These are phyloP conservation scores for Pneumocystis wakefieldiae DNA, from an alignment of 1,139 yeast species.

Conservation along the genomic window DNA sequence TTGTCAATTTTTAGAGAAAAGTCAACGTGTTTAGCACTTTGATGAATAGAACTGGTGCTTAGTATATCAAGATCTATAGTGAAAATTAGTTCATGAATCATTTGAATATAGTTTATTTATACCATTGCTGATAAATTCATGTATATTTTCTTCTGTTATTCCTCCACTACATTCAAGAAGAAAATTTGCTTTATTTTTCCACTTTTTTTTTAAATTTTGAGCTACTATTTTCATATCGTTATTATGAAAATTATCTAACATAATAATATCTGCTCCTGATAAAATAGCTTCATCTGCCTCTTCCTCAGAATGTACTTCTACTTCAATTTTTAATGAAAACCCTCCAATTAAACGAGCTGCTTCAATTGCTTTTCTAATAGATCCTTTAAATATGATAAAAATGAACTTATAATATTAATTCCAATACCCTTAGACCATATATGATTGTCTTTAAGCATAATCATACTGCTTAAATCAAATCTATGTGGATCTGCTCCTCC, in stretches of 20 bases:
- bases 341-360: slow-evolving; percentile 74
- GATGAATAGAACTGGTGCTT: slow-evolving; percentile 87
- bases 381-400: slow-evolving; percentile 18
- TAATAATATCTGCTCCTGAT: slow-evolving; percentile 91
- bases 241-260: slow-evolving; percentile 81
- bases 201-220: slow-evolving; percentile 39
- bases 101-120: background rate
- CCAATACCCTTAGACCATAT: slow-evolving; percentile 63
- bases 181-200: slow-evolving; percentile 41
- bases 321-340: slow-evolving; percentile 79
- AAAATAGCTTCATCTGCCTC: slow-evolving; percentile 86
- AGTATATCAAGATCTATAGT: slow-evolving; percentile 59
- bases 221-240: slow-evolving; percentile 56
- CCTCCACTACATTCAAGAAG: slow-evolving; percentile 89
- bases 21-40: slow-evolving; percentile 69
- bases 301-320: slow-evolving; percentile 66
- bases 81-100: background rate
- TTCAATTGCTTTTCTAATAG: slow-evolving; percentile 68
- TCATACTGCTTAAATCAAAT: slow-evolving; percentile 84
- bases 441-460: slow-evolving; percentile 91
- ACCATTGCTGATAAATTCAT: slow-evolving; percentile 44
- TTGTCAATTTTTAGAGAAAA: slow-evolving; percentile 62
- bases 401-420: background rate
- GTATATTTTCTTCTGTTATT: slow-evolving; percentile 52
- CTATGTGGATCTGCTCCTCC: slow-evolving; percentile 93